Percentiles rank a stretch among this genome's conserved stretches.
Conservation (phyloP, 129 eudicot genomes). For the Tagetes patula region DNA sequence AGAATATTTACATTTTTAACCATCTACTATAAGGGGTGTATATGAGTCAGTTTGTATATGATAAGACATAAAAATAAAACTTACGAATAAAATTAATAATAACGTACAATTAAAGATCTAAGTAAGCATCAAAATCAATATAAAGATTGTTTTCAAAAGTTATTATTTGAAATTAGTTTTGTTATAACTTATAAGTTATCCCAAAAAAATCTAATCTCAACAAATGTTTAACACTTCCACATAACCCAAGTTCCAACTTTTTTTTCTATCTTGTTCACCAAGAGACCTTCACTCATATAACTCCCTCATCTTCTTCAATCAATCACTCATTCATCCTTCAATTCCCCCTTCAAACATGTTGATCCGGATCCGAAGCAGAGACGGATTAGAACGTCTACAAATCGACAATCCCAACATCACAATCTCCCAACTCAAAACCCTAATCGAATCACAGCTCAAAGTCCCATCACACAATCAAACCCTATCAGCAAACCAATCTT, state of each 20-base stretch:
- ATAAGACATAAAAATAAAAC: too few species aligned
- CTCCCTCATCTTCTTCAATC: constrained; percentile 23
- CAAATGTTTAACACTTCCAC: not conserved
- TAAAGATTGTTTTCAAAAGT: too few species aligned
- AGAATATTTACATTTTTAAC: too few species aligned
- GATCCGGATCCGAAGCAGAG: constrained; percentile 92
- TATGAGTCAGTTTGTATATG: too few species aligned
- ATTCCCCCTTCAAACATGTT: constrained; percentile 47
- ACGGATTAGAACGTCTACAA: constrained; percentile 71
- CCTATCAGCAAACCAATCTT: constrained; percentile 69
- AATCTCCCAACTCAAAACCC: constrained; percentile 66
- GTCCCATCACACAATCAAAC: constrained; percentile 69
- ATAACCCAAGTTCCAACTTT: constrained; percentile 6
- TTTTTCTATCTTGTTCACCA: constrained; percentile 5
- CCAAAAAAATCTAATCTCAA: too few species aligned
- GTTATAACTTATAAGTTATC: too few species aligned
- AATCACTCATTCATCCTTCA: not conserved
- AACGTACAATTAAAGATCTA: too few species aligned
- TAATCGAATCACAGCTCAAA: constrained; percentile 69
- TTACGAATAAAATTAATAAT: too few species aligned
- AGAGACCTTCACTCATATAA: not conserved
- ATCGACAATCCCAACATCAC: constrained; percentile 71
- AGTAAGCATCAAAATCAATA: too few species aligned
- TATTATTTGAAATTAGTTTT: too few species aligned
- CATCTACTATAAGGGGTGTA: too few species aligned